A percentile compares a stretch with the other conserved stretches of the same genome.
Conservation (phyloP, 192 early-diverging fungal genomes). For the Helicostylum pulchrum region DNA sequence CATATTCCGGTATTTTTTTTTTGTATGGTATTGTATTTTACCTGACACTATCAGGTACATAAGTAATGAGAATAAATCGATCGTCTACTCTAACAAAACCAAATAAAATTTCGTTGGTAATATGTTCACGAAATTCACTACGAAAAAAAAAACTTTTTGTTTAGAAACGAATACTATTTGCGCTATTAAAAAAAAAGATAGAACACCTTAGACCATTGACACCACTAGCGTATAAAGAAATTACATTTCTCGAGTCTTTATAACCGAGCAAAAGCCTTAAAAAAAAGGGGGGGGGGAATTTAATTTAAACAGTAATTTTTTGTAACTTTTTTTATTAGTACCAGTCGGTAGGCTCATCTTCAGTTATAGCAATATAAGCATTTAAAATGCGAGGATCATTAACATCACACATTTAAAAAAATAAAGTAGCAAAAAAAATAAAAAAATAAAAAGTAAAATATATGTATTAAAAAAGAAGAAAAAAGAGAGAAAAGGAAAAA, state of each 20-base stretch:
- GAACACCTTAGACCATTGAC: constrained; percentile 41
- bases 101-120: constrained; percentile 57
- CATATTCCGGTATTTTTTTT: background rate
- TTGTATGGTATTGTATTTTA: constrained; percentile 31
- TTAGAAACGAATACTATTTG: background rate
- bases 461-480: too few relatives aligned
- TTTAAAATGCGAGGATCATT: constrained; percentile 53
- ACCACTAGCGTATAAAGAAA: constrained; percentile 57
- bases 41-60: constrained; percentile 62
- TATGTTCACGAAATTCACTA: constrained; percentile 50
- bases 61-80: constrained; percentile 51
- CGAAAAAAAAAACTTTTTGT: background rate
- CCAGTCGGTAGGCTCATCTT: constrained; percentile 55
- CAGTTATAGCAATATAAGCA: constrained; percentile 54
- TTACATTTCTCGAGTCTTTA: constrained; percentile 56
- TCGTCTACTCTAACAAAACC: constrained; percentile 59
- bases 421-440: background rate
- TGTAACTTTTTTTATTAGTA: constrained; percentile 18
- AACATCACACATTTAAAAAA: constrained; percentile 47
- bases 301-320: background rate
- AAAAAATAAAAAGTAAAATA: constrained; percentile 2
- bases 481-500: too few relatives aligned
- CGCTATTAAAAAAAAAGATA: background rate
- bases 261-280: constrained; percentile 60
- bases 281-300: background rate